Conservation (phyloP, 2,329 filamentous ascomycete genomes). For the Penicillium aurantiogriseum region DNA sequence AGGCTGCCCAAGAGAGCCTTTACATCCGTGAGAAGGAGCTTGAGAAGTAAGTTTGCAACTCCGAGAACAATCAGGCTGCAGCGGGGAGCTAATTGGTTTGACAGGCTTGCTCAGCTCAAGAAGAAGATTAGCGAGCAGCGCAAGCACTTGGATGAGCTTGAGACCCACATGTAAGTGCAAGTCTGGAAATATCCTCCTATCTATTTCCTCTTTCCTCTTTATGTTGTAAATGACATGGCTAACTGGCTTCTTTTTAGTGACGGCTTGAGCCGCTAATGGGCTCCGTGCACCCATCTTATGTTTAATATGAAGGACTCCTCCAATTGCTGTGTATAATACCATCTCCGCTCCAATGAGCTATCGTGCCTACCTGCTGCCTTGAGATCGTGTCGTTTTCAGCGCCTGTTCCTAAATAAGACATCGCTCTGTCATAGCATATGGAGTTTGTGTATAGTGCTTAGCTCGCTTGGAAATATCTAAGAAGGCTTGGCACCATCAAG, state of each 20-base stretch:
- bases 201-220: not conserved
- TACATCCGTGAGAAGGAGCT: conserved; percentile 85
- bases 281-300: not conserved
- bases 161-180: conserved; percentile 74
- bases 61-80: not conserved
- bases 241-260: conserved; percentile 54
- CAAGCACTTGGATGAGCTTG: conserved; percentile 78
- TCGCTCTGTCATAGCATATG: conserved; percentile 10
- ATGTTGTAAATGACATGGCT: conserved; percentile 1
- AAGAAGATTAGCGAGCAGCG: conserved; percentile 71
- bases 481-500: not conserved
- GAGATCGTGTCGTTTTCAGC: conserved; percentile 4
- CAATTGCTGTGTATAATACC: conserved; percentile 15
- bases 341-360: conserved; percentile 11
- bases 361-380: not conserved
- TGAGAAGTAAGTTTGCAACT: conserved; percentile 62
- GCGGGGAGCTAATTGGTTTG: conserved; percentile 6
- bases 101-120: conserved; percentile 67
- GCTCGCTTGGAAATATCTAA: not conserved
- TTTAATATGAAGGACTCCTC: not conserved
- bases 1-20: conserved; percentile 79
- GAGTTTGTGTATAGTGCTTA: not conserved
- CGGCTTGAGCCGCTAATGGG: conserved; percentile 68
- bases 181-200: not conserved
- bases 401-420: conserved; percentile 12